phyloP scores from a whole-genome alignment of 768 basidiomycete species.

The Tricholomella constricta region DNA sequence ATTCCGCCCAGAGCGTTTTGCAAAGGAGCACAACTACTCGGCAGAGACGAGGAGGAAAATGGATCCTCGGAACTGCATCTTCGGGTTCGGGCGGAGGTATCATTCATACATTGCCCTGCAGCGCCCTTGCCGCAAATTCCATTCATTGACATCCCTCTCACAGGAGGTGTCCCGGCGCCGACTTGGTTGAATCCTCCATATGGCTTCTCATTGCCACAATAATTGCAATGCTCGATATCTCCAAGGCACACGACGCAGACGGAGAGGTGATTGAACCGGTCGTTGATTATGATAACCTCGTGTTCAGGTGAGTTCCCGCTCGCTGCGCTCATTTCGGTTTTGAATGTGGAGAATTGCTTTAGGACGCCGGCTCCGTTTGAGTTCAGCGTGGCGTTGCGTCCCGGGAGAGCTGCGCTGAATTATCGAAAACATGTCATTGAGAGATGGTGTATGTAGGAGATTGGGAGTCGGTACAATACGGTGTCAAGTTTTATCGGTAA shows the following conservation, averaged over 20 bases:
- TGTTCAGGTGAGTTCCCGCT: constrained; percentile 5
- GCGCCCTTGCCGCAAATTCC: too few species aligned
- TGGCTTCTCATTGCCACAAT: constrained; percentile 14
- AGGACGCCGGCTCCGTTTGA: too few species aligned
- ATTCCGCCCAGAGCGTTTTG: constrained; percentile 2
- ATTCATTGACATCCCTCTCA: not conserved
- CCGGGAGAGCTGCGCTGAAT: too few species aligned
- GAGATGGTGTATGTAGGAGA: too few species aligned
- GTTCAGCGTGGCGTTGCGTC: too few species aligned
- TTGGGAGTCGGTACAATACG: too few species aligned
- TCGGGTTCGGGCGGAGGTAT: constrained; percentile 12
- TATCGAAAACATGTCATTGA: too few species aligned
- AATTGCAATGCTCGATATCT: constrained; percentile 12
- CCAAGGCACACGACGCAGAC: constrained; percentile 1
- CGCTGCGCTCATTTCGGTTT: too few species aligned
- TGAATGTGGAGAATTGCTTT: too few species aligned
- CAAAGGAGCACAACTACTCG: not conserved
- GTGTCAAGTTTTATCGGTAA: too few species aligned
- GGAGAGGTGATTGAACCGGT: constrained; percentile 11
- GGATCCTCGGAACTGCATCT: constrained; percentile 7
- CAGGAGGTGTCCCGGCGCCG: constrained; percentile 11
- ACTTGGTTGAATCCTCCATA: constrained; percentile 13
- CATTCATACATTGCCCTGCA: not conserved
- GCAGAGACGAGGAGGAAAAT: not conserved
- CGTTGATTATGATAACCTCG: constrained; percentile 1